Conservation (phyloP, 2,329 filamentous ascomycete species). For the Graphilbum ipis-grandicollis region DNA sequence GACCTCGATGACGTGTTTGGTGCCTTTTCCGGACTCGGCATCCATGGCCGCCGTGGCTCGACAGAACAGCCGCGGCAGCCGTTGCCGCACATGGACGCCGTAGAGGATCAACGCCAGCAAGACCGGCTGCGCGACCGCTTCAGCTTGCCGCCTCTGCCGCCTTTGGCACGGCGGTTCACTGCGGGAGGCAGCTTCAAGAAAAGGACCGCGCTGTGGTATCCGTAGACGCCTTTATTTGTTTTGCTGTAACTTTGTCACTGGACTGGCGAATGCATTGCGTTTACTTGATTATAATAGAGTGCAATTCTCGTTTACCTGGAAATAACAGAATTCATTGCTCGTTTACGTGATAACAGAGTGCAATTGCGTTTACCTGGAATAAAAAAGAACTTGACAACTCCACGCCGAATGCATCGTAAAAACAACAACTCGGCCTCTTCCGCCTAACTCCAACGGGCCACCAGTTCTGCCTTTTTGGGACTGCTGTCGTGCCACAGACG, state of each 20-base stretch:
- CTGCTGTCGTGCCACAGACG: constrained; percentile 20
- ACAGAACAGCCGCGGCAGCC: not conserved
- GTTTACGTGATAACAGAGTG: too few relatives aligned
- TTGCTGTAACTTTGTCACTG: too few relatives aligned
- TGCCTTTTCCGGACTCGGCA: constrained; percentile 5
- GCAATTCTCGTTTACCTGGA: too few relatives aligned
- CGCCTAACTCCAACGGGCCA: constrained; percentile 21
- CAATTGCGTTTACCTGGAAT: too few relatives aligned
- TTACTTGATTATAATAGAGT: too few relatives aligned
- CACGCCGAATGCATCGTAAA: too few relatives aligned
- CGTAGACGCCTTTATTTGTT: too few relatives aligned
- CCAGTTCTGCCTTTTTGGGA: constrained; percentile 29
- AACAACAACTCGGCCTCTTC: too few relatives aligned
- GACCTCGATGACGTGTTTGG: constrained; percentile 2
- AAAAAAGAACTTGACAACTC: too few relatives aligned
- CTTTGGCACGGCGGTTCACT: constrained; percentile 8
- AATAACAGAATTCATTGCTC: too few relatives aligned
- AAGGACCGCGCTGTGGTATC: constrained; percentile 12
- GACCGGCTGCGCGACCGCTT: constrained; percentile 11
- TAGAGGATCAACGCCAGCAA: constrained; percentile 7
- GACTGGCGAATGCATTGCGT: too few relatives aligned
- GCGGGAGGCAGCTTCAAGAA: constrained; percentile 8
- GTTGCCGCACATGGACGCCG: not conserved
- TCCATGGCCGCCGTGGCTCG: constrained; percentile 5
- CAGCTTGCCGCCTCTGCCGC: constrained; percentile 9